These are phyloP conservation scores for Clitopilus passeckerianus DNA, from an alignment of 768 basidiomycete genomes.

Conservation along the genomic window DNA sequence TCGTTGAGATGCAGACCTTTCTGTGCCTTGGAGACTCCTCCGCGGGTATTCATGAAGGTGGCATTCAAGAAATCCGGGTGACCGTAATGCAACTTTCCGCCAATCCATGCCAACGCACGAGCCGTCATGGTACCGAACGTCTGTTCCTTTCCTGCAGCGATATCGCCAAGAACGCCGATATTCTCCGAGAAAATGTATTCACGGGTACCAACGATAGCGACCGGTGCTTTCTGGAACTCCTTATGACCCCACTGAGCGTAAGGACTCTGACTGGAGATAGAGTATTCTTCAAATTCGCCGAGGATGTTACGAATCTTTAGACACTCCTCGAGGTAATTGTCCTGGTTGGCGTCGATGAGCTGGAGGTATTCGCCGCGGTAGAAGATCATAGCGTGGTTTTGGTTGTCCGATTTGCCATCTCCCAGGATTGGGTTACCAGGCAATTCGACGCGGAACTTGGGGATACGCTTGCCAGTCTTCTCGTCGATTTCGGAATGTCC, in stretches of 20 bases:
- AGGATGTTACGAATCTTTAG: constrained; percentile 97
- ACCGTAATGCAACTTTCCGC: constrained; percentile 97
- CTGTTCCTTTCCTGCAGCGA: constrained; percentile 99
- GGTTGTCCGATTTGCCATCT: constrained; percentile 99
- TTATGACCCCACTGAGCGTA: constrained; percentile 96
- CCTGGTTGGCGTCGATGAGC: constrained; percentile 99
- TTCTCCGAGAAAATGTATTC: constrained; percentile 99
- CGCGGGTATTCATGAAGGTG: constrained; percentile 97
- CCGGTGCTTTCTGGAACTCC: constrained; percentile 85
- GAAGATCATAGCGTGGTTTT: constrained; percentile 99
- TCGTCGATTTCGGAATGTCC: constrained; percentile 96
- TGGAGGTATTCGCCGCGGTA: constrained; percentile 99
- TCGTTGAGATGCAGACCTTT: constrained; percentile 98
- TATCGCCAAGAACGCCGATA: constrained; percentile 97
- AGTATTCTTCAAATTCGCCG: constrained; percentile 96
- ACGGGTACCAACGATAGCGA: constrained; percentile 96
- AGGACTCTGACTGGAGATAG: constrained; percentile 86
- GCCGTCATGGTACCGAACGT: constrained; percentile 99
- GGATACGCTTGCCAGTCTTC: constrained; percentile 81
- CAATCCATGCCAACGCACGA: constrained; percentile 92
- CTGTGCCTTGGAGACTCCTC: constrained; percentile 98
- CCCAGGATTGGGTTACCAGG: constrained; percentile 99
- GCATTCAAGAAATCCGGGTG: constrained; percentile 99
- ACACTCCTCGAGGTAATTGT: constrained; percentile 99
- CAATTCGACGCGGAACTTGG: constrained; percentile 96